phyloP scores from a whole-genome alignment of 768 basidiomycete species.

The Pleurotus ostreatus region DNA sequence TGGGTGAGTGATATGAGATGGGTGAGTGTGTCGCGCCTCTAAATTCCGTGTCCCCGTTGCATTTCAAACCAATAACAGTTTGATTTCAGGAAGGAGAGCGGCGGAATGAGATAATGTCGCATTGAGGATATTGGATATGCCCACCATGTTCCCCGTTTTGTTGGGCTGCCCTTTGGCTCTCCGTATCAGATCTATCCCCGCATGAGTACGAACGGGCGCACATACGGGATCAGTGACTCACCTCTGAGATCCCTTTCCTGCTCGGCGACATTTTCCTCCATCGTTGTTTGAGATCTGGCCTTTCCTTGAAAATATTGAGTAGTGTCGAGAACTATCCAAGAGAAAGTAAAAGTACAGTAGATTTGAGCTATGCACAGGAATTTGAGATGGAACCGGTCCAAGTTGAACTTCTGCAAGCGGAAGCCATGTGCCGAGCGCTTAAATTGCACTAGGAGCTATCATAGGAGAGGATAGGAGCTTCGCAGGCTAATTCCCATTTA shows the following conservation, averaged over 20 bases:
- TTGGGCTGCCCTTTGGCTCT: conserved; percentile 37
- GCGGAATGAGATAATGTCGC: no score
- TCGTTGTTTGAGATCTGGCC: conserved; percentile 6
- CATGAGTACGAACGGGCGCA: neutral
- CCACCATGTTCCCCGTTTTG: conserved; percentile 34
- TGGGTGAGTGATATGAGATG: conserved; percentile 53
- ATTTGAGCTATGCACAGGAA: no score
- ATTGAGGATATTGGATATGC: conserved; percentile 10
- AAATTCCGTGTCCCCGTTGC: neutral
- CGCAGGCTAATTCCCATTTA: no score
- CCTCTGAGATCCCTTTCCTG: conserved; percentile 35
- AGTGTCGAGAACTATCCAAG: no score
- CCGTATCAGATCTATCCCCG: conserved; percentile 33
- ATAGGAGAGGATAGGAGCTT: no score
- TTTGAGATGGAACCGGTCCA: no score
- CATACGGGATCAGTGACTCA: conserved; percentile 7
- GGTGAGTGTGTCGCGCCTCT: conserved; percentile 52
- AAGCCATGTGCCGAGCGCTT: no score
- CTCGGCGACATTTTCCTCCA: conserved; percentile 24
- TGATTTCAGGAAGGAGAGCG: no score
- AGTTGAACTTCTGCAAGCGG: no score
- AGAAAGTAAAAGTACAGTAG: no score
- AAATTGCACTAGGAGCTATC: no score
- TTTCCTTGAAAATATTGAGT: no score
- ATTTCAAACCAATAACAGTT: neutral